Conservation (phyloP, 2,329 filamentous ascomycete species). For the Zymoseptoria pseudotritici region DNA sequence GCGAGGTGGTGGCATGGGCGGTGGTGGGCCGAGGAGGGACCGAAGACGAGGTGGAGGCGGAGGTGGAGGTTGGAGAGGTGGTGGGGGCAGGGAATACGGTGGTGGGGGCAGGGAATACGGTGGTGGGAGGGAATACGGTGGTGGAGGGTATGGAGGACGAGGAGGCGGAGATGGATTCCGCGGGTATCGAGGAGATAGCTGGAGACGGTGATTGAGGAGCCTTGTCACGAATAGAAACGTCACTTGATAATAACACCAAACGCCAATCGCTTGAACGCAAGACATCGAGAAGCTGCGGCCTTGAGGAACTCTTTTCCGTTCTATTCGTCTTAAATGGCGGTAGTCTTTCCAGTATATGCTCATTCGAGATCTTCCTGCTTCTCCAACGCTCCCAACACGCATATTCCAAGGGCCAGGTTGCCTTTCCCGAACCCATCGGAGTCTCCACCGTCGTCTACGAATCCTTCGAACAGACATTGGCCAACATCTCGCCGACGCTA, state of each 20-base stretch:
- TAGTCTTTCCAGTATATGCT: not conserved
- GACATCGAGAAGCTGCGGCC: too few relatives aligned
- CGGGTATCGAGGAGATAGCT: constrained; percentile 2
- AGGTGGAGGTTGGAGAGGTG: constrained; percentile 14
- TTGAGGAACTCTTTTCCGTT: not conserved
- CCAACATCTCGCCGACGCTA: not conserved
- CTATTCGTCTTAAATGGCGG: not conserved
- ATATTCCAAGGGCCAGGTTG: too few relatives aligned
- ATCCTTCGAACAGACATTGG: not conserved
- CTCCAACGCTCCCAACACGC: not conserved
- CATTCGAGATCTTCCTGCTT: not conserved
- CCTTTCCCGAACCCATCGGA: not conserved
- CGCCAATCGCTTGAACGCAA: not conserved
- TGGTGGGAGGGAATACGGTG: constrained; percentile 6
- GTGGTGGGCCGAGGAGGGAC: constrained; percentile 13
- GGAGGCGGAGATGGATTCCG: not conserved
- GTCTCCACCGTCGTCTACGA: not conserved
- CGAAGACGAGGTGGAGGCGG: constrained; percentile 11
- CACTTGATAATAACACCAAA: not conserved
- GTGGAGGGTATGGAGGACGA: constrained; percentile 1
- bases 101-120: constrained; percentile 5
- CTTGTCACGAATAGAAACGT: not conserved
- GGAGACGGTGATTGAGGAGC: not conserved
- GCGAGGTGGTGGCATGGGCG: constrained; percentile 10
- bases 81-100: constrained; percentile 9